Evolutionary conservation across 2,329 filamentous ascomycete species (phyloP), one percentile per base, ranked within the genome.

Genomic region (Aureobasidium uvarum): DNA sequence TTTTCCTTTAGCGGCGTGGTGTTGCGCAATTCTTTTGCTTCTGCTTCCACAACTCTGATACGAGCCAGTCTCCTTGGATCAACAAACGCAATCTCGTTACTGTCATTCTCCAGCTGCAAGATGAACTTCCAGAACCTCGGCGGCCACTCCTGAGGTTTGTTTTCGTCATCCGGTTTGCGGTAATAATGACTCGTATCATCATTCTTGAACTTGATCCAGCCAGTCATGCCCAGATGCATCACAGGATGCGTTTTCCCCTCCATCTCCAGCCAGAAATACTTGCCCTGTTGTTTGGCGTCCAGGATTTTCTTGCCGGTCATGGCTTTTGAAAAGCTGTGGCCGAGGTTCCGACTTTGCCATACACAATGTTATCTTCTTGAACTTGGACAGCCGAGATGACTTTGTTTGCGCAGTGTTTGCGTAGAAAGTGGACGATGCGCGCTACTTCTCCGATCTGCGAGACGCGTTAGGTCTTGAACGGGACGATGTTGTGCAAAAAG

Each of bases 261-360:
- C 85, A 91, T 90, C 43, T 91, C 87, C 25, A 98, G 81, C 82
- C 95, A 99, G 76, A 99, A 98, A 74, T 98, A 98, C 83, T 98
- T 99, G 11, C 95, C 95, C 75, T 97, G 95, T 67, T 90, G 92
- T 4, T 90, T 90, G 4, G 90, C 90, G 63, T 83, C 84, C 46
- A 84, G 71, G 38, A 89, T 86, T 73, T 86, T 91, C 72, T 90
- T 94, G 5, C 91, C 92, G 3, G 83, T 83, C 73, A 97, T 81
- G 1, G 89, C 87, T 64, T 85, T 70, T 90, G 82, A 68, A 99
- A 92, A 36, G 88, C 89, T 0, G 85, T 77, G 0, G 89, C 91
- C 20, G 85, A 91, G 0, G 90, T 96, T 36, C 93, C 92, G 23
- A 87, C 92, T 77, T 98, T 97, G 70, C 93, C 92, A 77, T 93